Conservation (phyloP, 352 stramenopile genomes). For the Pythium monospermum region DNA sequence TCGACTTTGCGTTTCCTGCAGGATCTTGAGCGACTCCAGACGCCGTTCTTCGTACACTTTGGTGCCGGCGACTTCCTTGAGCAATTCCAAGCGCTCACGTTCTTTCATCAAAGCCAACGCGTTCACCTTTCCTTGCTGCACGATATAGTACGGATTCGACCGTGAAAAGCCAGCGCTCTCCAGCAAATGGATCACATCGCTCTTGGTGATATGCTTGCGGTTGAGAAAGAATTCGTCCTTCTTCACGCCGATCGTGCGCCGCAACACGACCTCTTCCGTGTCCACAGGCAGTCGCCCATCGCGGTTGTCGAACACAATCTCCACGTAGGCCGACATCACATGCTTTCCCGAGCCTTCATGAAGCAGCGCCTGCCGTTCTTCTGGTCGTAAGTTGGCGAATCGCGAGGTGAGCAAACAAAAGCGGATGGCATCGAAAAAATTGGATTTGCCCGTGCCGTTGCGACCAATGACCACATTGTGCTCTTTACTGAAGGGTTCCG, state of each 20-base stretch:
- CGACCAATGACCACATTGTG: slow-evolving; percentile 98
- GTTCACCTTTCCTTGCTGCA: slow-evolving; percentile 99
- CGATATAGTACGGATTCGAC: slow-evolving; percentile 99
- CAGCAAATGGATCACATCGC: slow-evolving; percentile 96
- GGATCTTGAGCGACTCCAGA: slow-evolving; percentile 94
- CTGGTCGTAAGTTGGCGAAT: slow-evolving; percentile 90
- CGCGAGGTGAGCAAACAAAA: slow-evolving; percentile 95
- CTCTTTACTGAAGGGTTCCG: slow-evolving; percentile 90
- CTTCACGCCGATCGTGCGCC: slow-evolving; percentile 98
- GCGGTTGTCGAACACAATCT: slow-evolving; percentile 99
- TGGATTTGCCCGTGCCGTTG: slow-evolving; percentile 97
- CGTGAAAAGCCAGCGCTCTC: slow-evolving; percentile 99
- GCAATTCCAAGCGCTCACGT: slow-evolving; percentile 92
- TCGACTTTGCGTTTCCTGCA: slow-evolving; percentile 94
- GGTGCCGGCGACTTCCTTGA: slow-evolving; percentile 98
- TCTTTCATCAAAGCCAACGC: slow-evolving; percentile 98
- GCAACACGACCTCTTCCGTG: slow-evolving; percentile 92
- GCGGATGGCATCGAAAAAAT: slow-evolving; percentile 99
- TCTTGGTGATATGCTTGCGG: slow-evolving; percentile 96
- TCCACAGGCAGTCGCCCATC: slow-evolving; percentile 93
- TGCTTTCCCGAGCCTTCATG: slow-evolving; percentile 94
- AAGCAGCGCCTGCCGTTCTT: slow-evolving; percentile 92
- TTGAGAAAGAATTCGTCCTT: slow-evolving; percentile 99
- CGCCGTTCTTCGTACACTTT: slow-evolving; percentile 99
- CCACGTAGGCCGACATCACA: slow-evolving; percentile 97